Conservation (phyloP, 768 basidiomycete species). For the Lactarius evosmus region DNA sequence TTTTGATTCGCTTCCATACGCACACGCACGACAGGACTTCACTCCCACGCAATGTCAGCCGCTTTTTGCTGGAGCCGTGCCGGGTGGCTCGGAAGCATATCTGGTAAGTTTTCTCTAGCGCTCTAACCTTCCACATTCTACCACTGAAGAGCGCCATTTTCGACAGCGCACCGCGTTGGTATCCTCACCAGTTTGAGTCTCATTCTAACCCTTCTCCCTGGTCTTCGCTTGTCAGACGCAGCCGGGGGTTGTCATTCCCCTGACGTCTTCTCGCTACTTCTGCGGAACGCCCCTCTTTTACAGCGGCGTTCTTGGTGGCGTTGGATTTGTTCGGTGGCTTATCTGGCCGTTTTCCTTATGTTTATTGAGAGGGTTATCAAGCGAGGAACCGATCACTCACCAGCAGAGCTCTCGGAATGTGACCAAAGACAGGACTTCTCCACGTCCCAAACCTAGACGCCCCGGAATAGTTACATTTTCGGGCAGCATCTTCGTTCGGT, state of each 20-base stretch:
- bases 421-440: background rate
- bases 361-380: background rate
- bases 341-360: background rate
- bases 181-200: background rate
- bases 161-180: background rate
- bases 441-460: background rate
- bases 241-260: background rate
- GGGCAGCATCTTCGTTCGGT: background rate
- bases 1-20: background rate
- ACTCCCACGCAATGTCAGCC: background rate
- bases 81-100: background rate
- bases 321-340: background rate
- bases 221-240: slow-evolving; percentile 3
- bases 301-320: background rate
- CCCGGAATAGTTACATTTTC: background rate
- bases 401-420: background rate
- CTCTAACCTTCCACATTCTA: background rate
- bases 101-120: slow-evolving; percentile 14
- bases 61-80: background rate
- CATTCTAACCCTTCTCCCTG: slow-evolving; percentile 7
- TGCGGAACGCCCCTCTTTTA: background rate
- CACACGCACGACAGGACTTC: background rate
- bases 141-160: background rate
- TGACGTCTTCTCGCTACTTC: background rate
- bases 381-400: background rate